These are phyloP conservation scores for Brassica incana DNA, from an alignment of 345 rosid species.

Conservation along the genomic window DNA sequence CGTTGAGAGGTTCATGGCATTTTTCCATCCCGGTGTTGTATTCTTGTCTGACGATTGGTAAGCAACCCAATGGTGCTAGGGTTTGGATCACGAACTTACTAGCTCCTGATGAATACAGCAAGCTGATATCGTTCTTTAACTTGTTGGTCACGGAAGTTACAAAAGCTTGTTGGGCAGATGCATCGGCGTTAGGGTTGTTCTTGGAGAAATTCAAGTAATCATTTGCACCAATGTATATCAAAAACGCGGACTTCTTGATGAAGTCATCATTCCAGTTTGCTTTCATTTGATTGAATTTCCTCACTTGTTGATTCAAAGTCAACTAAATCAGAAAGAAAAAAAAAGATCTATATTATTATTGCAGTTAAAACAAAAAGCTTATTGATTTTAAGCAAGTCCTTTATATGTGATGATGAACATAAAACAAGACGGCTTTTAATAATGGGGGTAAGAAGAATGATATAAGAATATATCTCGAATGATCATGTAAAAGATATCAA, in stretches of 20 bases:
- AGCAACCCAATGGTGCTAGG: conserved; percentile 42
- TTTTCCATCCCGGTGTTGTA: neutral
- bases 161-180: conserved; percentile 37
- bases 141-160: conserved; percentile 31
- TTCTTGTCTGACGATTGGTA: conserved; percentile 39
- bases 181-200: conserved; percentile 27
- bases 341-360: neutral
- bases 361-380: neutral
- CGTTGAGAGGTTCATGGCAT: conserved; percentile 30
- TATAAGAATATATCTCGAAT: neutral
- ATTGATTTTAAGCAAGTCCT: neutral
- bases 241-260: conserved; percentile 22
- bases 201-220: conserved; percentile 40
- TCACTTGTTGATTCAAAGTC: conserved; percentile 33
- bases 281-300: conserved; percentile 25
- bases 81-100: conserved; percentile 38
- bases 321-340: neutral
- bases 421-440: neutral
- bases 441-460: neutral
- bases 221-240: conserved; percentile 40
- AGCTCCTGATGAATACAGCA: conserved; percentile 32
- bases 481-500: neutral
- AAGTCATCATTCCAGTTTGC: conserved; percentile 31
- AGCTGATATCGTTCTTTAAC: conserved; percentile 22
- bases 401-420: neutral